A percentile compares a stretch with the other conserved stretches of the same genome.
Conservation (phyloP, 2,329 filamentous ascomycete genomes). For the Ascomycota sp. region DNA sequence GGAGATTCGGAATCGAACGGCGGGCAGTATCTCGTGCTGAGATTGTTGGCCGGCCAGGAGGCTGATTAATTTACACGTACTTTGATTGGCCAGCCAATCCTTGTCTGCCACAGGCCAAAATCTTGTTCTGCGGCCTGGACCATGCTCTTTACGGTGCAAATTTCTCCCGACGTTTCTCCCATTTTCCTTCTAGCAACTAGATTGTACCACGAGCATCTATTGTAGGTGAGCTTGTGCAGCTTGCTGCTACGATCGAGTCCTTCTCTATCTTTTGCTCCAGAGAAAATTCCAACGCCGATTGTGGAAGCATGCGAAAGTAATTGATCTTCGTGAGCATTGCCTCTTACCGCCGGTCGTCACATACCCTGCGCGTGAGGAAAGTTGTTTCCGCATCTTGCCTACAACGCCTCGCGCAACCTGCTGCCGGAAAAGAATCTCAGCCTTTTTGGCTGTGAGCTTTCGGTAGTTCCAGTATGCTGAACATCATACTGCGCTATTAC, state of each 20-base stretch:
- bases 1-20: too few relatives aligned
- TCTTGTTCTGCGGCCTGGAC: slow-evolving; percentile 1
- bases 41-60: slow-evolving; percentile 15
- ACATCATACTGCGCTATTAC: too few relatives aligned
- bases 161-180: slow-evolving; percentile 14
- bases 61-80: slow-evolving; percentile 19
- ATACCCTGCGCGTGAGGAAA: slow-evolving; percentile 9
- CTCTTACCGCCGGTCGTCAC: slow-evolving; percentile 60
- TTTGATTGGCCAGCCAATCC: slow-evolving; percentile 17
- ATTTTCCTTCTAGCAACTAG: slow-evolving; percentile 16
- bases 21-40: background rate
- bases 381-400: too few relatives aligned
- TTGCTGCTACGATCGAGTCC: slow-evolving; percentile 35
- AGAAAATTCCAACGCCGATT: slow-evolving; percentile 38
- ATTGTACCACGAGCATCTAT: slow-evolving; percentile 54
- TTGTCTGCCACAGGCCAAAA: slow-evolving; percentile 17
- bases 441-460: too few relatives aligned
- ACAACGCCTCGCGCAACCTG: too few relatives aligned
- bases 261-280: slow-evolving; percentile 57
- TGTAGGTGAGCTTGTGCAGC: slow-evolving; percentile 45
- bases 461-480: too few relatives aligned
- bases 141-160: slow-evolving; percentile 6
- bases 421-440: too few relatives aligned
- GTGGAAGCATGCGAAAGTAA: slow-evolving; percentile 49
- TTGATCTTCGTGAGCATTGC: slow-evolving; percentile 37